These are phyloP conservation scores for Podospora didyma DNA, from an alignment of 495 filamentous ascomycete genomes.

Conservation along the genomic window DNA sequence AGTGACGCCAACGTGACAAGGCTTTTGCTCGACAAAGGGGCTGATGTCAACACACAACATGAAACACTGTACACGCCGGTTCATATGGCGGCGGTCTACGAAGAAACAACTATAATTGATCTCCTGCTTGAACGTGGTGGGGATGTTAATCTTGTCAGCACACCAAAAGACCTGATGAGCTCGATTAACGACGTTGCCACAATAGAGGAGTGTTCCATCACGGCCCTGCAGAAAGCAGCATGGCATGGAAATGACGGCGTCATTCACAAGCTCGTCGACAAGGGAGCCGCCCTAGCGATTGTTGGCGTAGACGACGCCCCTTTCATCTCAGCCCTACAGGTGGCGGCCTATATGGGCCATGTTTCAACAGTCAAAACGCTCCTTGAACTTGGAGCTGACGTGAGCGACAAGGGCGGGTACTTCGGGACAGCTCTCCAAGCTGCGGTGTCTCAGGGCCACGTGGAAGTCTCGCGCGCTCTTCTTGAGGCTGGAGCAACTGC, in stretches of 20 bases:
- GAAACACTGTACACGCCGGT: constrained; percentile 10
- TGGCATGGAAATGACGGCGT: not conserved
- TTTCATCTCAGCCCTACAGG: constrained; percentile 2
- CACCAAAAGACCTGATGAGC: not conserved
- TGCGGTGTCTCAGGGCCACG: constrained; percentile 9
- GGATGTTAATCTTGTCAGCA: constrained; percentile 11
- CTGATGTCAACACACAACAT: constrained; percentile 4
- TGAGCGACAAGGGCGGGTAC: constrained; percentile 16
- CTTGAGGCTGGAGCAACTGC: not conserved
- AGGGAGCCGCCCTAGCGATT: not conserved
- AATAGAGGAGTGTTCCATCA: constrained; percentile 8
- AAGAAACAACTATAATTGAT: constrained; percentile 7
- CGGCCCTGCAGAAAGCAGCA: constrained; percentile 25
- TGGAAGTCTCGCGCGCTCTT: not conserved
- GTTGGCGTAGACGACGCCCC: not conserved
- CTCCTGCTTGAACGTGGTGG: constrained; percentile 20
- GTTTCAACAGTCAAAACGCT: not conserved
- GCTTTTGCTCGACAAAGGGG: constrained; percentile 3
- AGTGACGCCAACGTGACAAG: not conserved
- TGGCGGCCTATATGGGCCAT: constrained; percentile 2
- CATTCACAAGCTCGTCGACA: constrained; percentile 9
- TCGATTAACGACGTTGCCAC: not conserved
- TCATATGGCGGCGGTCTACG: constrained; percentile 10
- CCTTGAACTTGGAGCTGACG: constrained; percentile 21
- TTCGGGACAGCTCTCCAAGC: constrained; percentile 19